Evolutionary conservation across 805 yeast species (phyloP), one percentile per base, ranked within the genome.

Genomic region (Metschnikowia cerradonensis): DNA sequence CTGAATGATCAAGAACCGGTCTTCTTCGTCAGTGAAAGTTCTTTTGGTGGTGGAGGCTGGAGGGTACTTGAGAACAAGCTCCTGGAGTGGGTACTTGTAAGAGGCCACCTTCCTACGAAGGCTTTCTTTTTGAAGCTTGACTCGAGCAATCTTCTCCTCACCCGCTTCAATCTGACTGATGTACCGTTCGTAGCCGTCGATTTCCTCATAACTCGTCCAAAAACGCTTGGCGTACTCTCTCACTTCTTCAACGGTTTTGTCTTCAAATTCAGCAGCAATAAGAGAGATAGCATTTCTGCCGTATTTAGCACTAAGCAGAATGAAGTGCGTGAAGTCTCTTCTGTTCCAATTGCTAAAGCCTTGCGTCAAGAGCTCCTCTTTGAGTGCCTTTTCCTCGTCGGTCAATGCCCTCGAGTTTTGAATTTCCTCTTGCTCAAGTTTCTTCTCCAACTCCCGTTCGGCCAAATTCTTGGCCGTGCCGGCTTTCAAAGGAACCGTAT

Each of bases 101-200:
- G 78, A 76, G 20, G 86, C 78, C 31, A 94, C 70, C 66, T 92
- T 91, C 53, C 86, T 75, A 60, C 91, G 80, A 49, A 94, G 72
- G 17, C 89, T 79, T 66, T 88, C 96, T 64, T 83, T 88, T 61
- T 90, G 97, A 32, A 83, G 70, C 59, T 78, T 79, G 8, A 78
- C 64, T 60, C 81, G 83, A 43, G 81, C 73, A 23, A 88, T 78
- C 65, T 80, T 86, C 53, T 90, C 96, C 64, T 94, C 98, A 14
- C 98, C 99, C 3, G 80, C 77, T 62, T 90, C 96, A 53, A 94
- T 89, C 60, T 84, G 92, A 17, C 78, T 73, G 48, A 91, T 69
- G 66, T 86, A 89, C 55, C 88, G 80, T 58, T 94, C 99, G 67
- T 84, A 86, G 10, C 96, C 96, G 33, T 92, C 98, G 54, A 94